Evolutionary conservation across 371 early-diverging fungal species (phyloP), one percentile per base, ranked within the genome.

Genomic region (Dichotomocladium elegans): DNA sequence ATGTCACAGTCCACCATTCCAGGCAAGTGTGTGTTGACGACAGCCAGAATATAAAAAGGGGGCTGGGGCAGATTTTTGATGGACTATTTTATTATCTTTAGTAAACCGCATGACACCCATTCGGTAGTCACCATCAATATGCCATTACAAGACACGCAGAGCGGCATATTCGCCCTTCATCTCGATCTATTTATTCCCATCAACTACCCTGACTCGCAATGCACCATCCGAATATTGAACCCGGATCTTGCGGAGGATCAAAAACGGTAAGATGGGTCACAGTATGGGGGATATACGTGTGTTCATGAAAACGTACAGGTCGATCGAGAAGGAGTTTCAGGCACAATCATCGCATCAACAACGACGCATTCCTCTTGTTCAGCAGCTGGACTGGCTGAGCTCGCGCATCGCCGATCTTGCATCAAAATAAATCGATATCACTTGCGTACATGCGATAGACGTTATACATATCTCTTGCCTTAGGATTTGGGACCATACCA

Each of bases 351-450:
- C 69, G 73, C 69, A 66, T 43, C 69, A 72, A 44, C 58, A 55
- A 52, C 48, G 57, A 41, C 73, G 68, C 47, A 58, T 60, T 24
- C 68, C 69, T 14, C 57, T 72, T 30, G 60, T 72, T 30, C 73
- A 72, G 49, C 73, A 72, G 63, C 60, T 72, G 57, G 69, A 68
- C 64, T 72, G 73, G 73, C 50, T 72, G 51, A 61, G 53, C 47
- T 35, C 60, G 2, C 53, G 66, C 21, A 61, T 64, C 47, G 50
- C 62, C 29, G 49, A n/a, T 6, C 46, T 46, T 21, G 21, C 21
- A 17, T n/a, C 37, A 37, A 17, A 37, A 37, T 37, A 37, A 37
- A 37, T 37, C 37, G 21, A 17, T 21, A 10, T 37, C 9, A n/a
- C 11, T 35, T 35, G 35, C 14, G 15, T 5, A 35, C 35, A 35